phyloP scores from a whole-genome alignment of 768 basidiomycete species.

The Bullera alba region DNA sequence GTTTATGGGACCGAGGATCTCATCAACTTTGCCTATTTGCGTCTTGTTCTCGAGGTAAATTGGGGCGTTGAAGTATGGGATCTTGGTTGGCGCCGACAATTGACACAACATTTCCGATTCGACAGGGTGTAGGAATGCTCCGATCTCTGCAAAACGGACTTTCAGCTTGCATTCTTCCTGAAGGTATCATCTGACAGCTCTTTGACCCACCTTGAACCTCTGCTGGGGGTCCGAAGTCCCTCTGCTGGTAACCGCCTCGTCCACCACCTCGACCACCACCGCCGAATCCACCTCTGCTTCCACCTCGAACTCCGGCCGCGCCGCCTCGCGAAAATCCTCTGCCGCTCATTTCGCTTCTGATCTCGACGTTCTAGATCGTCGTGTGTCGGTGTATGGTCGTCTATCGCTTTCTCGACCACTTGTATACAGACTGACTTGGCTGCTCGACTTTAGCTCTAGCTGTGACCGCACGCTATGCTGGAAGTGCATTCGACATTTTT shows the following conservation, averaged over 20 bases:
- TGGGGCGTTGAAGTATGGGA: conserved; percentile 98
- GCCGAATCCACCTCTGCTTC: conserved; percentile 24
- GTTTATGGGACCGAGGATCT: conserved; percentile 98
- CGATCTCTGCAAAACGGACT: conserved; percentile 60
- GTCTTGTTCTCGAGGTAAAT: conserved; percentile 97
- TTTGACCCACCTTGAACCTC: conserved; percentile 47
- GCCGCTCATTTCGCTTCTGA: conserved; percentile 31
- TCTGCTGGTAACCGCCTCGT: conserved; percentile 45
- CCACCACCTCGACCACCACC: conserved; percentile 40
- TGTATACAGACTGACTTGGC: no score
- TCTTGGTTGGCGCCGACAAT: conserved; percentile 75
- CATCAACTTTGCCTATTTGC: conserved; percentile 92
- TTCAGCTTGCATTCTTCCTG: no score
- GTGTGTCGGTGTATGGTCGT: no score
- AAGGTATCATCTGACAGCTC: not conserved
- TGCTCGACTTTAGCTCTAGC: no score
- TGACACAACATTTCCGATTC: conserved; percentile 98
- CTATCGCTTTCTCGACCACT: no score
- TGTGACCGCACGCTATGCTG: no score
- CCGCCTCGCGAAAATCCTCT: conserved; percentile 39
- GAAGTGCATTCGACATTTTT: no score
- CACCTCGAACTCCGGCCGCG: conserved; percentile 31
- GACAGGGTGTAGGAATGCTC: conserved; percentile 85
- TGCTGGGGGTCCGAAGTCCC: conserved; percentile 49
- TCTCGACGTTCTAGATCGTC: no score